Base-by-base conservation (phyloP, 1,284 basidiomycete genomes). In the Cystobasidium pallidum region DNA sequence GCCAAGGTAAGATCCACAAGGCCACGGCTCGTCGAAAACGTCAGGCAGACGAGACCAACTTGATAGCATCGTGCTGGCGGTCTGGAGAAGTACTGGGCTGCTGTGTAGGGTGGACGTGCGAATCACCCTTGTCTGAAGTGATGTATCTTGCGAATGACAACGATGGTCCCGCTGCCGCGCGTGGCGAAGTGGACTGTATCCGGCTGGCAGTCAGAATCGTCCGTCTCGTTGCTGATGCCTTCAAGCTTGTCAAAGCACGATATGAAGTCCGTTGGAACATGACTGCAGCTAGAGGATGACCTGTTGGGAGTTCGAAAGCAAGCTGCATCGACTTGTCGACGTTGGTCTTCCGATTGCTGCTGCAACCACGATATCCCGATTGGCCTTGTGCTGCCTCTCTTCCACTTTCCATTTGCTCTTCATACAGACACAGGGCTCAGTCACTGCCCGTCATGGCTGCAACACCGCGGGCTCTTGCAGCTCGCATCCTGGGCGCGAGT, bases 71-170 rank as follows among this genome's bases (percentile, higher is more conserved):
- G 11, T 32, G 28, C 26, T 13, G 45, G 26, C 57, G 43, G 43
- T 70, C 62, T 4, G 68, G 68, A 13, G 68, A 71, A 32, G 68
- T 71, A 34, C 45, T 52, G 4, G 68, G 68, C 51, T 71, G 68
- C 61, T 72, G 57, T 11, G 55, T 65, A 39, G 52, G 47, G 11
- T 49, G 34, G 3, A 58, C 47, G 17, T 34, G 61, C 26, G 67
- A 52, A 7, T 73, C 30, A 8, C 28, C 64, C 43, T 43, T 62
- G 47, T 61, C 41, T 32, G 67, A 64, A 19, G 68, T 36, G 10
- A 51, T 11, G 30, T n/a, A 51, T 51, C 43, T 47, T 64, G 47
- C 43, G 47, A 62, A 62, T 34, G 54, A 63, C 49, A 47, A 11
- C 21, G 61, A 66, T 43, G 58, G 43, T 32, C 45, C 43, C 30